Conservation (phyloP, 805 yeast genomes). For the Pichia paraexigua region DNA sequence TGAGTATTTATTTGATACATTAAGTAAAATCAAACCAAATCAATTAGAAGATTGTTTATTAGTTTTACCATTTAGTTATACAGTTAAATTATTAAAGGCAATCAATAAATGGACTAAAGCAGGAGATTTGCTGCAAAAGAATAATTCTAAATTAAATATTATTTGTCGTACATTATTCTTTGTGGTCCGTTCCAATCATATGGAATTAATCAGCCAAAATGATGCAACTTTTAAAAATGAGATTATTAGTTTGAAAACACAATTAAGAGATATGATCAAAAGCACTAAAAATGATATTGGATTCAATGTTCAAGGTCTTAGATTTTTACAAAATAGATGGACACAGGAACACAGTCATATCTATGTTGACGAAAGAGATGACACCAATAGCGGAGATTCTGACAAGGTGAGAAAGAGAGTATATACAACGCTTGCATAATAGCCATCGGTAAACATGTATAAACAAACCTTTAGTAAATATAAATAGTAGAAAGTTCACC, state of each 20-base stretch:
- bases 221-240: slow-evolving; percentile 58
- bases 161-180: slow-evolving; percentile 74
- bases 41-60: slow-evolving; percentile 90
- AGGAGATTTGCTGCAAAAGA: slow-evolving; percentile 34
- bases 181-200: slow-evolving; percentile 62
- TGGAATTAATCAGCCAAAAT: slow-evolving; percentile 66
- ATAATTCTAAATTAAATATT: slow-evolving; percentile 43
- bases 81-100: slow-evolving; percentile 60
- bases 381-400: slow-evolving; percentile 19
- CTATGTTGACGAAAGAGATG: slow-evolving; percentile 55
- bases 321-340: slow-evolving; percentile 72
- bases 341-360: slow-evolving; percentile 62
- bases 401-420: slow-evolving; percentile 59
- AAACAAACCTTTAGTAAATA: no score
- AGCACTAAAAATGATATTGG: slow-evolving; percentile 58
- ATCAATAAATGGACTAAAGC: slow-evolving; percentile 65
- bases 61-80: slow-evolving; percentile 84
- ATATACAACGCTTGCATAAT: slow-evolving; percentile 33
- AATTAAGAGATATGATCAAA: slow-evolving; percentile 50
- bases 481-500: no score
- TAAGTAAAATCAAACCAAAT: slow-evolving; percentile 65
- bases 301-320: slow-evolving; percentile 76
- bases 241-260: slow-evolving; percentile 52
- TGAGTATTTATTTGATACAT: slow-evolving; percentile 66
- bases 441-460: background rate